phyloP scores from a whole-genome alignment of 106 monocot genomes.

The Triglochin maritima region DNA sequence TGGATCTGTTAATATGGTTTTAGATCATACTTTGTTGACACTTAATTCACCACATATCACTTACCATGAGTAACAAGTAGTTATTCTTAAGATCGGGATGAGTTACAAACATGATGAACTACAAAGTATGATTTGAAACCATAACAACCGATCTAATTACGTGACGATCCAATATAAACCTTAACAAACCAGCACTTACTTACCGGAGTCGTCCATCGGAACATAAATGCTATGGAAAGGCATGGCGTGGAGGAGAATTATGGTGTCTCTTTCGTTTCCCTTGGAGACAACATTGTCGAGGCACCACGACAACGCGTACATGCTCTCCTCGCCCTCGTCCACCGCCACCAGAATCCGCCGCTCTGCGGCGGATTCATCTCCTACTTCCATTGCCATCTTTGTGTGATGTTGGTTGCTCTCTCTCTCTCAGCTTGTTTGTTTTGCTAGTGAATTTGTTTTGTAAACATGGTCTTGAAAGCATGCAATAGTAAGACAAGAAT shows the following conservation, averaged over 20 bases:
- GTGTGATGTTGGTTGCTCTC: too few species aligned
- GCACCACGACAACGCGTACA: slow-evolving; percentile 50
- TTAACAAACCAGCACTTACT: background rate
- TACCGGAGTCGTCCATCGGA: slow-evolving; percentile 31
- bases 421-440: too few species aligned
- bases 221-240: slow-evolving; percentile 16
- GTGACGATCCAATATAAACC: background rate
- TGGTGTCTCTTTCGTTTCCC: slow-evolving; percentile 8
- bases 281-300: slow-evolving; percentile 26
- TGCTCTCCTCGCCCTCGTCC: slow-evolving; percentile 64
- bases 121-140: background rate
- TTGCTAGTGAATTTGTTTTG: background rate
- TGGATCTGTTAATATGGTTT: too few species aligned
- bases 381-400: background rate
- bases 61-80: too few species aligned
- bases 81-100: background rate
- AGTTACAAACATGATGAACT: background rate
- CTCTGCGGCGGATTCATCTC: background rate
- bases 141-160: background rate
- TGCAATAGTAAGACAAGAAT: too few species aligned
- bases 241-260: slow-evolving; percentile 30
- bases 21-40: too few species aligned
- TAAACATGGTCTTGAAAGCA: too few species aligned
- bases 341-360: slow-evolving; percentile 55
- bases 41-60: too few species aligned